Evolutionary conservation across 495 filamentous ascomycete genomes (phyloP).

Genomic region (Beverwykella pulmonaria): DNA sequence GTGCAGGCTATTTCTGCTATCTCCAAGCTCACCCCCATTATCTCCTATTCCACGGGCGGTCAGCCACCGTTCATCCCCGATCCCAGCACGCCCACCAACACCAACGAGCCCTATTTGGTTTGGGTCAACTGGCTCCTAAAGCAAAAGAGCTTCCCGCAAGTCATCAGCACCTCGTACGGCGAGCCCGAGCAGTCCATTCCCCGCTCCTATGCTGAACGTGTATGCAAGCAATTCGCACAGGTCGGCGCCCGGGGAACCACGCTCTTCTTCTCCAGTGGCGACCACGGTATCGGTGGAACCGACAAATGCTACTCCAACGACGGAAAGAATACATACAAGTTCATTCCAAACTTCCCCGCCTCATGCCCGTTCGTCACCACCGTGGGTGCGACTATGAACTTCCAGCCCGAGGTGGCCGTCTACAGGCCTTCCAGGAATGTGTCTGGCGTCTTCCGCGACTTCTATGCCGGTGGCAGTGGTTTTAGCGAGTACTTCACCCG

Average conservation of each 20-base stretch:
- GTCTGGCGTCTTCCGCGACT: constrained; percentile 20
- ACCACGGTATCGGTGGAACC: constrained; percentile 42
- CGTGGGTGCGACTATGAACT: constrained; percentile 46
- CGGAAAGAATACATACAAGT: constrained; percentile 40
- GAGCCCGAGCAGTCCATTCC: constrained; percentile 48
- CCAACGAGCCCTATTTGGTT: constrained; percentile 46
- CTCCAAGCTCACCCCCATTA: constrained; percentile 40
- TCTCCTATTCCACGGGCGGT: constrained; percentile 45
- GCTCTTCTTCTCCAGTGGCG: constrained; percentile 45
- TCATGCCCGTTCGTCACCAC: constrained; percentile 46
- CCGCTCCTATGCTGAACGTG: constrained; percentile 40
- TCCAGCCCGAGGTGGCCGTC: constrained; percentile 45
- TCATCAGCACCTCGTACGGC: constrained; percentile 49
- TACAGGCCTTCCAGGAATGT: constrained; percentile 24
- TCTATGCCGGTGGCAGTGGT: constrained; percentile 42
- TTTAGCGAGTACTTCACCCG: constrained; percentile 47
- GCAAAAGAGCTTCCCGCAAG: constrained; percentile 40
- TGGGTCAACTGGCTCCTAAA: constrained; percentile 45
- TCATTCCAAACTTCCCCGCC: constrained; percentile 46
- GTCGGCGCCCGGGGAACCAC: constrained; percentile 45
- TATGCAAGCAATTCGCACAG: constrained; percentile 44
- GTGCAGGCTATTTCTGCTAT: constrained; percentile 48
- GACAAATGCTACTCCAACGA: constrained; percentile 42
- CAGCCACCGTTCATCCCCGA: constrained; percentile 45
- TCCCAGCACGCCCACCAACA: constrained; percentile 42